Percentiles rank a stretch among this genome's conserved stretches.
Conservation (phyloP, 129 eudicot species). For the Erigeron canadensis region DNA sequence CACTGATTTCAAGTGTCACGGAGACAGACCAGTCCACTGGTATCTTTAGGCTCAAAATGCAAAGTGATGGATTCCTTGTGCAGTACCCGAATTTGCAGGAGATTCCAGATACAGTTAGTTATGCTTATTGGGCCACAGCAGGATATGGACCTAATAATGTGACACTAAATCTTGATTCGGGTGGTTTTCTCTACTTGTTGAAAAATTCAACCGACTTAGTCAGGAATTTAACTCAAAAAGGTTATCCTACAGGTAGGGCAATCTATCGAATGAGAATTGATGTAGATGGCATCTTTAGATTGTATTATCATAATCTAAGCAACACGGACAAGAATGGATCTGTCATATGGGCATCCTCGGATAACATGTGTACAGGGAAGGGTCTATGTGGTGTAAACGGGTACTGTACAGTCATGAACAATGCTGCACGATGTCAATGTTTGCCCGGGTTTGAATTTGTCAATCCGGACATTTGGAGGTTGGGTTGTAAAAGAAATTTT, state of each 20-base stretch:
- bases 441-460: constrained; percentile 39
- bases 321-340: constrained; percentile 3
- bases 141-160: constrained; percentile 19
- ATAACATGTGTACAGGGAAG: constrained; percentile 28
- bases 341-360: constrained; percentile 23
- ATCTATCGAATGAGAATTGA: constrained; percentile 35
- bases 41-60: constrained; percentile 44
- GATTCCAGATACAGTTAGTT: neutral
- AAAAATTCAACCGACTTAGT: neutral
- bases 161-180: constrained; percentile 36
- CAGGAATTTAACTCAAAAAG: constrained; percentile 20
- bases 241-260: constrained; percentile 1
- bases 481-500: constrained; percentile 42
- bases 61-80: constrained; percentile 49
- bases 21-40: constrained; percentile 26
- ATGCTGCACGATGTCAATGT: constrained; percentile 28
- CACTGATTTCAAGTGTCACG: constrained; percentile 29
- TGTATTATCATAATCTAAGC: constrained; percentile 27
- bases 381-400: constrained; percentile 47
- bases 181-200: constrained; percentile 37
- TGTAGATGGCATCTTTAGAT: constrained; percentile 41
- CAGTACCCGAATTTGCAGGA: constrained; percentile 26
- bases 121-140: constrained; percentile 22
- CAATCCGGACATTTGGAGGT: neutral
- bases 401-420: constrained; percentile 26